These are phyloP conservation scores for Aspergillus indologenus DNA, from an alignment of 495 filamentous ascomycete genomes.

Conservation along the genomic window DNA sequence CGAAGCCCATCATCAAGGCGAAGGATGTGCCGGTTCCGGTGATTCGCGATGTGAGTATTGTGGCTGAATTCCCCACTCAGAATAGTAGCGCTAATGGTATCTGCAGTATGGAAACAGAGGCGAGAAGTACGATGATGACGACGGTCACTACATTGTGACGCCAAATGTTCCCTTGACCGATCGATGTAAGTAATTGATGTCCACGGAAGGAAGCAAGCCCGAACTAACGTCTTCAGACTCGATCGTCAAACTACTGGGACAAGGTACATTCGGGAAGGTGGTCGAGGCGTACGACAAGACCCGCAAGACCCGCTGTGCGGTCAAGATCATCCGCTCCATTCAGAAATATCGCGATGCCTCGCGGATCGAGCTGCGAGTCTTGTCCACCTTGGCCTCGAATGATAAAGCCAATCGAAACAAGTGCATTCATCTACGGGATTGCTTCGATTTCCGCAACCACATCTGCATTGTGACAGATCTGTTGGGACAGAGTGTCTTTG, in stretches of 20 bases:
- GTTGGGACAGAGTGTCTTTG: constrained; percentile 94
- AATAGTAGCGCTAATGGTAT: constrained; percentile 14
- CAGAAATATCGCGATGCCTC: constrained; percentile 97
- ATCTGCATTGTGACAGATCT: constrained; percentile 99
- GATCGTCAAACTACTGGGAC: constrained; percentile 83
- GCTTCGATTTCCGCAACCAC: constrained; percentile 95
- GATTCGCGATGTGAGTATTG: constrained; percentile 73
- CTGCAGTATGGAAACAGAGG: constrained; percentile 43
- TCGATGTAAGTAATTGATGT: constrained; percentile 64
- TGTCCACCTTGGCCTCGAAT: constrained; percentile 86
- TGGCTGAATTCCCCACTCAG: background rate
- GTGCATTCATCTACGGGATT: constrained; percentile 95
- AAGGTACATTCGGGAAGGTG: constrained; percentile 97
- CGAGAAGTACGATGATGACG: constrained; percentile 84
- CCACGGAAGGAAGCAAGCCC: background rate
- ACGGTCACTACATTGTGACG: constrained; percentile 91
- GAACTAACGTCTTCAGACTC: constrained; percentile 58
- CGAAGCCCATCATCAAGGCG: constrained; percentile 85
- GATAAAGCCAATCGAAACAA: constrained; percentile 90
- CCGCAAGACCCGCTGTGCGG: constrained; percentile 74
- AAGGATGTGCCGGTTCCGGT: constrained; percentile 83
- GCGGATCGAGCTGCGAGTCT: constrained; percentile 90
- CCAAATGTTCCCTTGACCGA: constrained; percentile 80
- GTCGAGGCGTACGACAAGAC: constrained; percentile 83
- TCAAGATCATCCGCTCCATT: constrained; percentile 97